Evolutionary conservation across 2,329 filamentous ascomycete genomes (phyloP).

Genomic region (Dactylonectria macrodidyma): DNA sequence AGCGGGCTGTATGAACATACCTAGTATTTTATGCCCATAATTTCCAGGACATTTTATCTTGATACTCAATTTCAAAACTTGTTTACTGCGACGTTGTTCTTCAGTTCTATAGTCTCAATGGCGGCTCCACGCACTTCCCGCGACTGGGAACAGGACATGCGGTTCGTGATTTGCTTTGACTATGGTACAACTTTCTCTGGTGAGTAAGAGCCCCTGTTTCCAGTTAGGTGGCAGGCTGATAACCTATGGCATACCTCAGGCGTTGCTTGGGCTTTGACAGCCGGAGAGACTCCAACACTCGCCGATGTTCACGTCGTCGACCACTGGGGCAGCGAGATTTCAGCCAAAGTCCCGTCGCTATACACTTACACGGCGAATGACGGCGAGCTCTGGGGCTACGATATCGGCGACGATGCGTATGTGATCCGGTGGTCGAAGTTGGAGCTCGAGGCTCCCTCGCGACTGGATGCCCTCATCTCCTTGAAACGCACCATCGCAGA

Average conservation of each 20-base stretch:
- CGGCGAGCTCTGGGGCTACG: slow-evolving; percentile 28
- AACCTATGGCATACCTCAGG: not conserved
- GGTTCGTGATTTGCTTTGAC: slow-evolving; percentile 35
- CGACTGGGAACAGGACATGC: slow-evolving; percentile 5
- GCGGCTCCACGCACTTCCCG: not conserved
- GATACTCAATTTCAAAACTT: not conserved
- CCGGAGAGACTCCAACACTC: slow-evolving; percentile 16
- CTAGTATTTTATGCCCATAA: not conserved
- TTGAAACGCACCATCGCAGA: slow-evolving; percentile 30
- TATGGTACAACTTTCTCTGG: slow-evolving; percentile 34
- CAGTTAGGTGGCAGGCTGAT: not conserved
- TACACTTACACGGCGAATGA: slow-evolving; percentile 30
- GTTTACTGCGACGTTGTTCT: not conserved
- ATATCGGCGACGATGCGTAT: slow-evolving; percentile 29
- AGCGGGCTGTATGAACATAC: not conserved
- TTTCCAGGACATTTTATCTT: not conserved
- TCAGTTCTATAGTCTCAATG: not conserved
- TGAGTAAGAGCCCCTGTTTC: not conserved
- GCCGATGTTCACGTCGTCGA: slow-evolving; percentile 28
- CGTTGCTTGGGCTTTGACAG: slow-evolving; percentile 29
- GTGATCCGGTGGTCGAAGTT: slow-evolving; percentile 35
- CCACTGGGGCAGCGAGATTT: slow-evolving; percentile 21
- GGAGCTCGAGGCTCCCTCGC: slow-evolving; percentile 21
- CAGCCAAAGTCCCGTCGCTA: slow-evolving; percentile 28
- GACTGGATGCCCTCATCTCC: slow-evolving; percentile 20